Evolutionary conservation across 1,284 basidiomycete genomes (phyloP).

Genomic region (Austroboletus rostrupii): DNA sequence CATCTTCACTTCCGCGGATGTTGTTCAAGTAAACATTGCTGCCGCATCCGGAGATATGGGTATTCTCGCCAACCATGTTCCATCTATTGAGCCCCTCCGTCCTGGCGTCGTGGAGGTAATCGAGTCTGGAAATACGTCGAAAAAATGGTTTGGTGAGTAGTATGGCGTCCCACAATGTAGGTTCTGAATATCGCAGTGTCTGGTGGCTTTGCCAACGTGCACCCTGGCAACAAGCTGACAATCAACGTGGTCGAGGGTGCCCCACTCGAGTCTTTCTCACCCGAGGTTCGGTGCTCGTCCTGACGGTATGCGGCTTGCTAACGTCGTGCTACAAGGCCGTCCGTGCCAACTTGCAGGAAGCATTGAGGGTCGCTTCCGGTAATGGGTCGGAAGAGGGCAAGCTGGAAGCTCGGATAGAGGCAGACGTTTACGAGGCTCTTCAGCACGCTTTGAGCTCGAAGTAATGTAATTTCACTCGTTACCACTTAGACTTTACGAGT

Average conservation of each 20-base stretch:
- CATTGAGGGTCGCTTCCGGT: constrained; percentile 77
- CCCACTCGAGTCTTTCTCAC: constrained; percentile 85
- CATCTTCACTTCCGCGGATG: constrained; percentile 83
- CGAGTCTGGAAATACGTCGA: constrained; percentile 70
- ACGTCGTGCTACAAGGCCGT: constrained; percentile 60
- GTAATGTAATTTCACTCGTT: constrained; percentile 31
- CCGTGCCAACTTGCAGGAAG: constrained; percentile 87
- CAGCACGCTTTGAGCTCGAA: constrained; percentile 77
- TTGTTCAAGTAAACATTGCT: constrained; percentile 90
- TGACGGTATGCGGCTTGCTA: constrained; percentile 7
- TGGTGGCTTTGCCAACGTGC: constrained; percentile 95
- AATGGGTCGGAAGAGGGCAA: constrained; percentile 91
- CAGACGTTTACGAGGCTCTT: constrained; percentile 93
- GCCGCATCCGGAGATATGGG: constrained; percentile 98
- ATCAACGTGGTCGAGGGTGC: constrained; percentile 98
- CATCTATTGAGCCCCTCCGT: constrained; percentile 88
- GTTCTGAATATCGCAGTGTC: constrained; percentile 60
- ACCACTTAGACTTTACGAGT: constrained; percentile 13
- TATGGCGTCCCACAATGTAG: neutral
- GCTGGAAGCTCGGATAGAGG: constrained; percentile 91
- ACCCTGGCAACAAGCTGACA: constrained; percentile 95
- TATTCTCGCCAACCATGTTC: constrained; percentile 95
- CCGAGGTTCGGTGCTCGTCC: constrained; percentile 52
- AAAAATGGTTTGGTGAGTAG: constrained; percentile 95
- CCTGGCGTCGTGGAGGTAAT: constrained; percentile 93